Evolutionary conservation across 2,329 filamentous ascomycete genomes (phyloP), one percentile per base, ranked within the genome.

Genomic region (Talaromyces verruculosus): DNA sequence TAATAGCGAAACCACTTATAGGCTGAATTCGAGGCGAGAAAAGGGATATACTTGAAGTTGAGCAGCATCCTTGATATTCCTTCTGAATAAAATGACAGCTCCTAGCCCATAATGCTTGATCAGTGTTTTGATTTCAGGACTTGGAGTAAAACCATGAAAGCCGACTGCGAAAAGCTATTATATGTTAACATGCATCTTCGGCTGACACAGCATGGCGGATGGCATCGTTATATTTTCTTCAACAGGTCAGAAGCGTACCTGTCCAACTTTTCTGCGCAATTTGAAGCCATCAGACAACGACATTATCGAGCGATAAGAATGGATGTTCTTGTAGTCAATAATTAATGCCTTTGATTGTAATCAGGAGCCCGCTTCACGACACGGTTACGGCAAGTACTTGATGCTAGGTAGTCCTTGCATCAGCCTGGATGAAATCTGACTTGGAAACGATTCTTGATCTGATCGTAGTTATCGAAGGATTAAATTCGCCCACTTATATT

Each of bases 151-250:
- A 49, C 78, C 79, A 66, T 81, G 71, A 47, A 82, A 82, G 25
- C 80, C 80, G 67, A 81, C 78, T 45, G 79, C 77, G 65, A 83
- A 81, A 53, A 81, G 76, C 80, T 82, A 64, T 19, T 57, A 2
- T 10, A 55, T 19, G 28, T 55, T 17, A 55, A 4, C 17, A 35
- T 49, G 49, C 30, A 53, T 33, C 47, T 17, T 17, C 4, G 10
- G 25, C 8, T 33, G 25, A 53, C 15, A 30, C 7, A 17, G 25
- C 17, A 30, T 13, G 7, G 28, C 13, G 1, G 17, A 11, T 35
- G n/a, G 28, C 15, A 10, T 35, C 22, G 7, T 37, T 11, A n/a
- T 58, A 57, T 19, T 47, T 69, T 37, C 67, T 59, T 37, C 25
- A 62, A 30, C 7, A 25, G 2, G 17, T 49, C 4, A 10, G n/a